A percentile compares a stretch with the other conserved stretches of the same genome.
phyloP scores from a whole-genome alignment of 805 yeast species.

The Candida ortonii region DNA sequence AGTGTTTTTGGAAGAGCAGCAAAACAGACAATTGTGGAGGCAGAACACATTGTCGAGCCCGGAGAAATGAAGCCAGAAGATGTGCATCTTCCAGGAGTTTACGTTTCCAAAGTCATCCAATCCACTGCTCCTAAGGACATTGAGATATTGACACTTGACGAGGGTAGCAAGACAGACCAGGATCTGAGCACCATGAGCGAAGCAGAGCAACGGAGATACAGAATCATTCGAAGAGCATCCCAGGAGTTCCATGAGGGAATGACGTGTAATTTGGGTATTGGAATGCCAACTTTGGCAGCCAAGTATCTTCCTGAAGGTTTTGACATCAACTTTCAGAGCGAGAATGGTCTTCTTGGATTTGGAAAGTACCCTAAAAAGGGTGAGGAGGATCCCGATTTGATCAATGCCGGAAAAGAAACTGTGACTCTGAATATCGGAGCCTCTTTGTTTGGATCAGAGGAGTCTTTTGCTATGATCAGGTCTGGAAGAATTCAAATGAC shows the following conservation, averaged over 20 bases:
- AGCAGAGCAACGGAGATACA: constrained; percentile 24
- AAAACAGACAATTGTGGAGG: constrained; percentile 46
- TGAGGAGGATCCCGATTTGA: constrained; percentile 45
- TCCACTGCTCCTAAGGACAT: constrained; percentile 42
- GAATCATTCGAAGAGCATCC: constrained; percentile 44
- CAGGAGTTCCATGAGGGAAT: constrained; percentile 44
- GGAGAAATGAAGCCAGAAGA: constrained; percentile 44
- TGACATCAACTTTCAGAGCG: constrained; percentile 43
- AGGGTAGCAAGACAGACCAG: constrained; percentile 1
- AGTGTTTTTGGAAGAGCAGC: constrained; percentile 45
- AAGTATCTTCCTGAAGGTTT: constrained; percentile 35
- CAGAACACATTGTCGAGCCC: constrained; percentile 46
- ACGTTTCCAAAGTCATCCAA: constrained; percentile 40
- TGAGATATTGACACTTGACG: constrained; percentile 28
- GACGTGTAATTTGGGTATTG: constrained; percentile 47
- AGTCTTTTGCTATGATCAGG: constrained; percentile 48
- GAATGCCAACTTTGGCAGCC: constrained; percentile 51
- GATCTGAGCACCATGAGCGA: background rate
- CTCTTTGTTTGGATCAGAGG: constrained; percentile 47
- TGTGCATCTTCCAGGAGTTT: constrained; percentile 46
- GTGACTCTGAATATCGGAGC: constrained; percentile 45
- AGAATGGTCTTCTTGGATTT: constrained; percentile 49
- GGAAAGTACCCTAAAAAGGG: constrained; percentile 43
- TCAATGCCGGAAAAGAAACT: constrained; percentile 53
- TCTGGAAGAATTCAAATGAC: constrained; percentile 44